These are phyloP conservation scores for Pugionium cornutum DNA, from an alignment of 345 rosid genomes.

Conservation along the genomic window DNA sequence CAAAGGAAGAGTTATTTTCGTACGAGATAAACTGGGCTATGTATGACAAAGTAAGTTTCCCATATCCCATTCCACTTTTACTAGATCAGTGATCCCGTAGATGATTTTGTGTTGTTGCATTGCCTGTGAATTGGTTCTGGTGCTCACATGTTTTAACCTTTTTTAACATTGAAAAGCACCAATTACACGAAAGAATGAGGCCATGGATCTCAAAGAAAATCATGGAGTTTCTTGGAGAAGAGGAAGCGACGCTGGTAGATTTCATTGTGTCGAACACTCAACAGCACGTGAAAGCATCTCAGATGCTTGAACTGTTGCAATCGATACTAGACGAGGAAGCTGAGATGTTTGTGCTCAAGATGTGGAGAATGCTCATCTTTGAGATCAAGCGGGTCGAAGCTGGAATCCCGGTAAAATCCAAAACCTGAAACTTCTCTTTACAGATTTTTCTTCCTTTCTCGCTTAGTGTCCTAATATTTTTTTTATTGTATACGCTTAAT, in stretches of 20 bases:
- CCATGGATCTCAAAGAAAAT: slow-evolving; percentile 99
- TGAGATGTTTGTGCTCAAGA: slow-evolving; percentile 97
- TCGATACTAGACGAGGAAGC: slow-evolving; percentile 91
- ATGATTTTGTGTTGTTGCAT: slow-evolving; percentile 3
- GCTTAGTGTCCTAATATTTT: no score
- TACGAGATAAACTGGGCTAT: slow-evolving; percentile 90
- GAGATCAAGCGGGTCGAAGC: slow-evolving; percentile 92
- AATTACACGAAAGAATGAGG: slow-evolving; percentile 90
- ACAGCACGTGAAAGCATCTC: slow-evolving; percentile 82
- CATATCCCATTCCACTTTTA: slow-evolving; percentile 4
- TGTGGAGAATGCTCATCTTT: slow-evolving; percentile 99
- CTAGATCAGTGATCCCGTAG: neutral
- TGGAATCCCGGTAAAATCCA: slow-evolving; percentile 62
- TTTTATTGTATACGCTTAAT: no score
- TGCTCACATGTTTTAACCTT: slow-evolving; percentile 14
- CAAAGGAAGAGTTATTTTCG: slow-evolving; percentile 90
- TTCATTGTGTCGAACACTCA: slow-evolving; percentile 82
- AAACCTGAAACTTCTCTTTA: slow-evolving; percentile 44
- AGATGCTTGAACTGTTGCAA: slow-evolving; percentile 91
- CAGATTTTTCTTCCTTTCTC: neutral
- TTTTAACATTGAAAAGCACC: slow-evolving; percentile 48
- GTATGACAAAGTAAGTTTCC: slow-evolving; percentile 72
- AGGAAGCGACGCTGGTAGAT: slow-evolving; percentile 85
- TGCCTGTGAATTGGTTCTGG: slow-evolving; percentile 15
- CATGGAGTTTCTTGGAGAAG: slow-evolving; percentile 94